Conservation (phyloP, 2,329 filamentous ascomycete genomes). For the Xenoacremonium recifei region DNA sequence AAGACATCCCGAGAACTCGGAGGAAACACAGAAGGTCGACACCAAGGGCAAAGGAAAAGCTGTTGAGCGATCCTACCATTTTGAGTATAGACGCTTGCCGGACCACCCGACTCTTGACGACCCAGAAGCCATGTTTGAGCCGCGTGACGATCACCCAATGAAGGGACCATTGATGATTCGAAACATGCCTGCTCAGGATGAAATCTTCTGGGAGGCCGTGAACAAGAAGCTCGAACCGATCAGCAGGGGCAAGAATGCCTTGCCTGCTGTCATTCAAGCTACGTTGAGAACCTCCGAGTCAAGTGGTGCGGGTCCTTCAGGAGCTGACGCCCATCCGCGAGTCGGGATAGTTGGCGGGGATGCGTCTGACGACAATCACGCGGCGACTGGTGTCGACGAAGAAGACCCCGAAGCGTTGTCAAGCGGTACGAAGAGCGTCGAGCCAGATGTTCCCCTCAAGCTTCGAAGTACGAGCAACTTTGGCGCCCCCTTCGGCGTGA, state of each 20-base stretch:
- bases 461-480: conserved; percentile 47
- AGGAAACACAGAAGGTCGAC: conserved; percentile 6
- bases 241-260: conserved; percentile 43
- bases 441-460: conserved; percentile 45
- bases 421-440: conserved; percentile 26
- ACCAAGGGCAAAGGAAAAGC: not conserved
- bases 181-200: conserved; percentile 56
- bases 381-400: conserved; percentile 15
- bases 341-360: conserved; percentile 19
- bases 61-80: conserved; percentile 2
- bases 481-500: conserved; percentile 43
- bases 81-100: not conserved
- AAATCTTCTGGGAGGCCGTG: conserved; percentile 50
- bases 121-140: conserved; percentile 33
- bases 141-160: conserved; percentile 44
- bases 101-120: conserved; percentile 13
- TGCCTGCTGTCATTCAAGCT: conserved; percentile 42
- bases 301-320: conserved; percentile 13
- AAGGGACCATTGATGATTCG: conserved; percentile 53
- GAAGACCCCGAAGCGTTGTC: conserved; percentile 25
- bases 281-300: conserved; percentile 30
- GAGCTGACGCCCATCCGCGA: conserved; percentile 4
- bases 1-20: conserved; percentile 4
- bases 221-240: conserved; percentile 52
- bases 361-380: conserved; percentile 18